phyloP scores from a whole-genome alignment of 805 yeast species.

The Maudiozyma turicensis region DNA sequence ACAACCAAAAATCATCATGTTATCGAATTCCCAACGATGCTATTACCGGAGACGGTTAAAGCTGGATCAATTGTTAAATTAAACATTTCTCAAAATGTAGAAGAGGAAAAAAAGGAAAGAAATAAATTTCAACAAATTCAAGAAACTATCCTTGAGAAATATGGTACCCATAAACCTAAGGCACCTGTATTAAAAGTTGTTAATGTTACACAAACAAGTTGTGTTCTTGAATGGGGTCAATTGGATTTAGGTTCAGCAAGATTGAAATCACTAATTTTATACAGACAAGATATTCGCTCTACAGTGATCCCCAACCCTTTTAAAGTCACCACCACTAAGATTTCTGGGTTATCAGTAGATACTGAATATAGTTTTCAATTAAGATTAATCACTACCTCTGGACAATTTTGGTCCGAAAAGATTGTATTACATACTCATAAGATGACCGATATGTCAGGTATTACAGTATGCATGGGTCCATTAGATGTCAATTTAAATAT shows the following conservation, averaged over 20 bases:
- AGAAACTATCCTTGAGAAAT: constrained; percentile 58
- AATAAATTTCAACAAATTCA: constrained; percentile 56
- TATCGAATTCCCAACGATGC: constrained; percentile 92
- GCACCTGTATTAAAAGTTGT: constrained; percentile 57
- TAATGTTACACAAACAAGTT: constrained; percentile 88
- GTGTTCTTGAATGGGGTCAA: constrained; percentile 91
- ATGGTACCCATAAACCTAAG: constrained; percentile 64
- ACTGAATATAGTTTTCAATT: constrained; percentile 71
- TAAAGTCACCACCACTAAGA: constrained; percentile 68
- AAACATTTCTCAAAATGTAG: constrained; percentile 67
- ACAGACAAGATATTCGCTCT: constrained; percentile 50
- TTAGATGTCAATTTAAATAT: constrained; percentile 46
- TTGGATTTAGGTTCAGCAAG: constrained; percentile 75
- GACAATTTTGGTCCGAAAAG: constrained; percentile 60
- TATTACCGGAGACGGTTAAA: constrained; percentile 79
- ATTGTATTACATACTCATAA: constrained; percentile 77
- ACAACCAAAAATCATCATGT: constrained; percentile 88
- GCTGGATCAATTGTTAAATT: constrained; percentile 90
- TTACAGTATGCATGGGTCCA: constrained; percentile 82
- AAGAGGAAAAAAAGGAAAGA: constrained; percentile 53
- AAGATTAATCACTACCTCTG: constrained; percentile 81
- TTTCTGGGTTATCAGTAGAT: constrained; percentile 87
- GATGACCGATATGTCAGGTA: constrained; percentile 92
- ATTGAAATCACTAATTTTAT: constrained; percentile 64
- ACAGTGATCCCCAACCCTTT: constrained; percentile 81